Conservation (phyloP, 176 grass and related monocot species). For the Bothriochloa decipiens region DNA sequence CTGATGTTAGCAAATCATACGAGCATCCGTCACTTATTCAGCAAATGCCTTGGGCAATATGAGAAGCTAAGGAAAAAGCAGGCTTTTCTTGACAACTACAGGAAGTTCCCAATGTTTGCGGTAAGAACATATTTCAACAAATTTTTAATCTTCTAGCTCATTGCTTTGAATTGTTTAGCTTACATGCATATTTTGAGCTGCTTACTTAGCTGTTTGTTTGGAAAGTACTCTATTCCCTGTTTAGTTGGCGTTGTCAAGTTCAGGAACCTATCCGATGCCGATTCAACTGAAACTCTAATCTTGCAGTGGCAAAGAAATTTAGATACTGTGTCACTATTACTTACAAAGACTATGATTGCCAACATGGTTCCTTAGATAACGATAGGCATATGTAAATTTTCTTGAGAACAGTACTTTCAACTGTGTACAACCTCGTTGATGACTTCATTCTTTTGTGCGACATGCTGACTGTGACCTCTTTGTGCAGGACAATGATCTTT, state of each 20-base stretch:
- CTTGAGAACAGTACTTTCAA: not conserved
- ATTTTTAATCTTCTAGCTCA: constrained; percentile 7
- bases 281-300: not conserved
- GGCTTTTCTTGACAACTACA: constrained; percentile 96
- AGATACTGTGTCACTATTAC: not conserved
- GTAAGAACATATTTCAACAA: constrained; percentile 41
- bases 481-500: constrained; percentile 89
- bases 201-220: not conserved
- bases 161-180: not conserved
- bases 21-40: constrained; percentile 91
- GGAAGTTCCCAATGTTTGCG: constrained; percentile 95
- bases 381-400: not conserved
- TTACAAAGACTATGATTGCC: not conserved
- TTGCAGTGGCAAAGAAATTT: constrained; percentile 1
- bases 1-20: constrained; percentile 98
- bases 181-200: constrained; percentile 18
- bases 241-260: constrained; percentile 10
- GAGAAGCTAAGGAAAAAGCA: constrained; percentile 97
- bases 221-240: not conserved
- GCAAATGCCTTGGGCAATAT: constrained; percentile 87
- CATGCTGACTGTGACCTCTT: not conserved
- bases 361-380: not conserved
- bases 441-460: constrained; percentile 21
- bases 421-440: not conserved
- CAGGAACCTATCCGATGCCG: not conserved